These are phyloP conservation scores for Ustulina deusta DNA, from an alignment of 2,329 filamentous ascomycete species.

Conservation along the genomic window DNA sequence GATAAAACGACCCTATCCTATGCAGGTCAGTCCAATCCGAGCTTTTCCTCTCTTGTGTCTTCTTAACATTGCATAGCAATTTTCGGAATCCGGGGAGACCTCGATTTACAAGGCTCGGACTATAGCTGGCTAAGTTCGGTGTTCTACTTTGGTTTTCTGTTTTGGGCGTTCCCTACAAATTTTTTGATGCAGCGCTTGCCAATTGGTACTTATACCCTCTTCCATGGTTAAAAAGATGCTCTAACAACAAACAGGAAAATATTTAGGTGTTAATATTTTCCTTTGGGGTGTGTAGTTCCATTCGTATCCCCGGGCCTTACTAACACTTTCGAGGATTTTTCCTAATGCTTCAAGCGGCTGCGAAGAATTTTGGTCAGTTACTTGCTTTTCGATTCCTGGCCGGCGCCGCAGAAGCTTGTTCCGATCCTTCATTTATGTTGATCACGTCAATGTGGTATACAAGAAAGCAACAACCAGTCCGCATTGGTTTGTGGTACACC, in stretches of 20 bases:
- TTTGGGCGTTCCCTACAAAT: conserved; percentile 66
- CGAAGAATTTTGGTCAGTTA: conserved; percentile 63
- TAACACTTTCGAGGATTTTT: conserved; percentile 54
- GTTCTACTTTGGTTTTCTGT: conserved; percentile 68
- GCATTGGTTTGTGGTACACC: conserved; percentile 67
- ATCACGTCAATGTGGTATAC: conserved; percentile 72
- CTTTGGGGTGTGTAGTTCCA: conserved; percentile 50
- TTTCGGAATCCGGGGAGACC: conserved; percentile 69
- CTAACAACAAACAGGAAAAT: conserved; percentile 57
- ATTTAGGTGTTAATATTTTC: conserved; percentile 62
- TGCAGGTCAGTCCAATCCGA: conserved; percentile 53
- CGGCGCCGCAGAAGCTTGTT: conserved; percentile 67
- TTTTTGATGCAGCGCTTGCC: conserved; percentile 64
- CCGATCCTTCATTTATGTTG: conserved; percentile 67
- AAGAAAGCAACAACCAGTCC: conserved; percentile 65
- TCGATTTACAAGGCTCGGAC: conserved; percentile 63
- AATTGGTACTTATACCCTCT: conserved; percentile 57
- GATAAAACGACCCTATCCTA: conserved; percentile 65
- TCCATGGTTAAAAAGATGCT: not conserved
- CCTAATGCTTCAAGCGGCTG: conserved; percentile 63
- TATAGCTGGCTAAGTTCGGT: conserved; percentile 67
- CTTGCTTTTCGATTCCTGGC: conserved; percentile 64
- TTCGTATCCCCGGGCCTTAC: not conserved
- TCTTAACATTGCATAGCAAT: conserved; percentile 55
- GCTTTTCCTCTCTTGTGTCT: not conserved